Percentiles rank a stretch among this genome's conserved stretches.
Evolutionary conservation across 768 basidiomycete species (phyloP).

Genomic region (Podaxis rugospora): DNA sequence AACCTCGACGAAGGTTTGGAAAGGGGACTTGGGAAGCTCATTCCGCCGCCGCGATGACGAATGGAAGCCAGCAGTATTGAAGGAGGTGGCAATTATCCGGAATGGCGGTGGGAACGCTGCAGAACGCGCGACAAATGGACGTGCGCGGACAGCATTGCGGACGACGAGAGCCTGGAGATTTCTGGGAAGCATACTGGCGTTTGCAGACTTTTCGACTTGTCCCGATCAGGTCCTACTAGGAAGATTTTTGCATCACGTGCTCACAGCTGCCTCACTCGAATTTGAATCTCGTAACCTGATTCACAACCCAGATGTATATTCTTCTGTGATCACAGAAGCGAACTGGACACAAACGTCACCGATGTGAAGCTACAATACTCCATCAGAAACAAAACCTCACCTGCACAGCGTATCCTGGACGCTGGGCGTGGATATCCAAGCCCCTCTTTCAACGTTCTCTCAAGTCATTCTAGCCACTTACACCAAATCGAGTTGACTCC

Average conservation of each 20-base stretch:
- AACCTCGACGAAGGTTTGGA: slow-evolving; percentile 94
- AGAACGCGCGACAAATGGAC: slow-evolving; percentile 18
- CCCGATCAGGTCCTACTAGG: slow-evolving; percentile 1
- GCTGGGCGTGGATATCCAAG: too few relatives aligned
- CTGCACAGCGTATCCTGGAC: too few relatives aligned
- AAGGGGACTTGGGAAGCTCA: slow-evolving; percentile 85
- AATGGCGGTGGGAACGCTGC: slow-evolving; percentile 30
- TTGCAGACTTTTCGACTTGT: slow-evolving; percentile 10
- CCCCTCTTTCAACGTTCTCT: too few relatives aligned
- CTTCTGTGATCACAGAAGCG: too few relatives aligned
- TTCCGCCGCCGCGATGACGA: slow-evolving; percentile 56
- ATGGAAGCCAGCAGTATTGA: slow-evolving; percentile 48
- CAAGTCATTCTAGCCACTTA: too few relatives aligned
- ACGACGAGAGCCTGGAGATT: slow-evolving; percentile 35
- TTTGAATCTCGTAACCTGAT: background rate
- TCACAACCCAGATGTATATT: background rate
- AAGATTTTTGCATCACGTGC: slow-evolving; percentile 11
- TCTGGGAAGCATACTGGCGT: slow-evolving; percentile 36
- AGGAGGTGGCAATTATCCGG: slow-evolving; percentile 30
- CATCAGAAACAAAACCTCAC: too few relatives aligned
- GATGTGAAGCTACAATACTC: too few relatives aligned
- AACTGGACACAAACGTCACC: too few relatives aligned
- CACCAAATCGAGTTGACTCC: too few relatives aligned
- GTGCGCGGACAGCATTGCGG: slow-evolving; percentile 29
- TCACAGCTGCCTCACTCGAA: background rate